These are phyloP conservation scores for Penicillium bialowiezense DNA, from an alignment of 495 filamentous ascomycete genomes.

Conservation along the genomic window DNA sequence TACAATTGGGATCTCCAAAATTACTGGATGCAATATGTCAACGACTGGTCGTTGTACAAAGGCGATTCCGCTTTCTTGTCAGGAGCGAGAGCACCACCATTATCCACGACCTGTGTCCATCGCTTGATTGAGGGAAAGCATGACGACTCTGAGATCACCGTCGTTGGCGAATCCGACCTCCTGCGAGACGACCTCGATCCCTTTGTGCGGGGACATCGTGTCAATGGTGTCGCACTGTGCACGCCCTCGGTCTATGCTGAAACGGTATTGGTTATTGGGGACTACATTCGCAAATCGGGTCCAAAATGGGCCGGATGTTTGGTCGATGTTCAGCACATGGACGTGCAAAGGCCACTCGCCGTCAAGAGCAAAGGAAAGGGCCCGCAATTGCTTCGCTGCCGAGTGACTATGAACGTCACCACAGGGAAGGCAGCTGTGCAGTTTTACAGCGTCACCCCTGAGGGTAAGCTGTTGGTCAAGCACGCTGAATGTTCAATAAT, in stretches of 20 bases:
- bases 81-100: not conserved
- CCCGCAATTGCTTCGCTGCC: too few species aligned
- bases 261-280: too few species aligned
- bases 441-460: slow-evolving; percentile 40
- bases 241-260: too few species aligned
- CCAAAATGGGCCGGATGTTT: too few species aligned
- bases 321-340: too few species aligned
- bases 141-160: too few species aligned
- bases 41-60: slow-evolving; percentile 52
- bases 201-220: too few species aligned
- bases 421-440: slow-evolving; percentile 32
- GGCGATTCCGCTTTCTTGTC: slow-evolving; percentile 41
- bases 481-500: slow-evolving; percentile 51
- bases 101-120: not conserved
- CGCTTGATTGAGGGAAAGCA: not conserved
- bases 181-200: slow-evolving; percentile 6
- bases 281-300: too few species aligned
- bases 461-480: slow-evolving; percentile 46
- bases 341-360: too few species aligned
- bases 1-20: slow-evolving; percentile 80
- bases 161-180: not conserved
- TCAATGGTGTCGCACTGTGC: too few species aligned
- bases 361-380: too few species aligned
- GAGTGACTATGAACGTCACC: too few species aligned
- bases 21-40: slow-evolving; percentile 79